Base-by-base conservation (phyloP, 2,329 filamentous ascomycete genomes). In the Calonectria hawksworthii region DNA sequence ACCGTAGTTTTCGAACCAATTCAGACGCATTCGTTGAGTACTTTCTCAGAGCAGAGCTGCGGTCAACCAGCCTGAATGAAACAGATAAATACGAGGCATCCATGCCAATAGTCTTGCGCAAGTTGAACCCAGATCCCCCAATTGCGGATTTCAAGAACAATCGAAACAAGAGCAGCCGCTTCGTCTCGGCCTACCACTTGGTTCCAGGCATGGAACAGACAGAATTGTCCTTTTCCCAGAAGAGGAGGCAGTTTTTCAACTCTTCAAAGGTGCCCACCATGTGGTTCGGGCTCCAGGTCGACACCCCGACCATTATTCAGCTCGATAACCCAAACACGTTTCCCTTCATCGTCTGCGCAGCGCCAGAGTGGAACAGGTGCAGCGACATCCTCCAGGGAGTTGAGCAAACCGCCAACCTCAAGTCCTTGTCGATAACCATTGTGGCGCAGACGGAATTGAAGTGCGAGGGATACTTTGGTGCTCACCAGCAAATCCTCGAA, bases 261-360 rank as follows among this genome's bases (percentile, higher is more conserved):
- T 81, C 82, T 0, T 82, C 83, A 14, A 84, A 81, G n/a, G 80
- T 85, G 0, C 86, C 86, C 0, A 41, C 65, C 1, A 80, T 86
- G 2, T 36, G 28, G 0, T 86, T 82, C 50, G 68, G 75, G 0
- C 23, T 85, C 0, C 68, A 82, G 8, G 65, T 84, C 2, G 74
- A 79, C 2, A 75, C 77, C 2, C 85, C 86, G 0, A 63, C 61
- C 0, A 73, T 81, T 0, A 75, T 87, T 9, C 84, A 85, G 26
- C 77, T 86, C 0, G 80, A 80, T 0, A 79, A 82, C 23, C 78
- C 79, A 0, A 26, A 52, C 0, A 74, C 76, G 0, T 70, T 84
- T 1, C 81, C 83, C 0, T 78, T 83, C 11, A 54, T 26, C 4
- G 32, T 84, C 0, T 72, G 61, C 0, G 32, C 79, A 2, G 47